Conservation (phyloP, 306 rosid genomes). For the Vicia sativa region DNA sequence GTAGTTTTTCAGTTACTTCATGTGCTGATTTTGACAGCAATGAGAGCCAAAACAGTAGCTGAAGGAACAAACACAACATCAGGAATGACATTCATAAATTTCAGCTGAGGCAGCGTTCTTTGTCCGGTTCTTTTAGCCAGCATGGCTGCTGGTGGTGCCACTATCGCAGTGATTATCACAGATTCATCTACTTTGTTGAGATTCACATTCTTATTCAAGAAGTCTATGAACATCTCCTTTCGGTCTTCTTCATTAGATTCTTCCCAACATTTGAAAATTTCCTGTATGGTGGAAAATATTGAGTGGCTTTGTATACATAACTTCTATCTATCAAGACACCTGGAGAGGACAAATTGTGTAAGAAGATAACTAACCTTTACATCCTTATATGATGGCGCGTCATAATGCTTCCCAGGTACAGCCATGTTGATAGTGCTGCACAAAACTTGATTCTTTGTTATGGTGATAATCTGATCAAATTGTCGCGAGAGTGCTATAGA, state of each 20-base stretch:
- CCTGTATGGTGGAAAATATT: no score
- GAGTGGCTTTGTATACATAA: no score
- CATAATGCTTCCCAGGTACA: slow-evolving; percentile 68
- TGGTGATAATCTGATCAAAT: not conserved
- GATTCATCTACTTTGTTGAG: slow-evolving; percentile 46
- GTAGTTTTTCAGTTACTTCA: no score
- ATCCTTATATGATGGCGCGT: slow-evolving; percentile 45
- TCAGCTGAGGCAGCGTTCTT: slow-evolving; percentile 50
- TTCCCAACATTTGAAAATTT: slow-evolving; percentile 26
- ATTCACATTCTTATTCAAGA: slow-evolving; percentile 46
- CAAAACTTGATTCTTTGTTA: slow-evolving; percentile 10
- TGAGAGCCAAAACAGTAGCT: slow-evolving; percentile 55
- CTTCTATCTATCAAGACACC: no score
- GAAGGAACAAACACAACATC: slow-evolving; percentile 71
- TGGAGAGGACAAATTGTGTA: not conserved
- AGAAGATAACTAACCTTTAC: slow-evolving; percentile 49
- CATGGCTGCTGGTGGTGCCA: slow-evolving; percentile 75
- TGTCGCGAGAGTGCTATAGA: no score
- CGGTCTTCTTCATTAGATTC: not conserved
- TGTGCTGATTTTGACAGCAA: slow-evolving; percentile 43
- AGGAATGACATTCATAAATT: slow-evolving; percentile 58
- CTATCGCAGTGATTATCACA: slow-evolving; percentile 56
- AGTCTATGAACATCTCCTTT: slow-evolving; percentile 18
- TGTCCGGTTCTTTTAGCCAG: slow-evolving; percentile 57
- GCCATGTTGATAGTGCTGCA: slow-evolving; percentile 64